Evolutionary conservation across 2,329 filamentous ascomycete species (phyloP).

Genomic region (Plenodomus biglobosus): DNA sequence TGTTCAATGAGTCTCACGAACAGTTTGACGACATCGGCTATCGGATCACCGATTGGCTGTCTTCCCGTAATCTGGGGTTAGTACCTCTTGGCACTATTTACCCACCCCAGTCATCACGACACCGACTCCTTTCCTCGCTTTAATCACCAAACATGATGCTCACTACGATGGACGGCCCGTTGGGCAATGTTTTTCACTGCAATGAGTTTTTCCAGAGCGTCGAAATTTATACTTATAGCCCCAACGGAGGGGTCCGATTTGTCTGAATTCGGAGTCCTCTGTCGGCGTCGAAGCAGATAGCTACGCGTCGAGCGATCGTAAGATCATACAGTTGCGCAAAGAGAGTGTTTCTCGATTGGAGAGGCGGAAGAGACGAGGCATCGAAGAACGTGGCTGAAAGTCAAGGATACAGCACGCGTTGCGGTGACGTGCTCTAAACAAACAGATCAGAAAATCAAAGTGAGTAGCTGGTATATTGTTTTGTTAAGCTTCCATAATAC

Average conservation of each 20-base stretch:
- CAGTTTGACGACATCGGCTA: conserved; percentile 17
- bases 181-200: conserved; percentile 25
- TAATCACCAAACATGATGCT: conserved; percentile 34
- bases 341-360: not conserved
- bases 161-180: conserved; percentile 24
- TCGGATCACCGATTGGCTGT: conserved; percentile 20
- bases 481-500: not conserved
- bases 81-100: conserved; percentile 18
- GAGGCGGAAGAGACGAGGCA: not conserved
- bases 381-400: not conserved
- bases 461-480: conserved; percentile 3
- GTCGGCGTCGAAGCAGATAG: conserved; percentile 31
- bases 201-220: conserved; percentile 27
- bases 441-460: conserved; percentile 5
- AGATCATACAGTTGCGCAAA: not conserved
- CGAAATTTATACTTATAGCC: conserved; percentile 50
- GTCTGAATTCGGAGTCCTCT: conserved; percentile 44
- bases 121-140: conserved; percentile 30
- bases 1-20: conserved; percentile 2
- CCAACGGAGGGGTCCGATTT: conserved; percentile 55
- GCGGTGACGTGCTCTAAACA: not conserved
- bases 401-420: not conserved
- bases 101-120: conserved; percentile 5
- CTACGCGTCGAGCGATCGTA: conserved; percentile 28
- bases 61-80: conserved; percentile 13